Conservation (phyloP, 2,329 filamentous ascomycete species). For the Fusarium sulawesiense region DNA sequence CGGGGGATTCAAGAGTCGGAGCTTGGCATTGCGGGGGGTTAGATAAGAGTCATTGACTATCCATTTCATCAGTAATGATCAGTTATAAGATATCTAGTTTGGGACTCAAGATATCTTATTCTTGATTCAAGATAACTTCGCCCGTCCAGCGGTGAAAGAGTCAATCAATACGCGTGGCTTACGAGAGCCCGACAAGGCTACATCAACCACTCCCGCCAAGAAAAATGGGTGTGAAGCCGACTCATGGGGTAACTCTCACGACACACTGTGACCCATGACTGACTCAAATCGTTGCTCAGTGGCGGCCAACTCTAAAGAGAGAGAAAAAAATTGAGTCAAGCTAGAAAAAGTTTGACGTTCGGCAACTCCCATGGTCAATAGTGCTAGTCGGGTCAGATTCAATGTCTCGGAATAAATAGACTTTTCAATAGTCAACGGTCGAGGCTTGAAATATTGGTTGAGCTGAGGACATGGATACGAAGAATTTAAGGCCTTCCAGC, state of each 20-base stretch:
- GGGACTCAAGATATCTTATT: background rate
- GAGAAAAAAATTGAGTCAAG: background rate
- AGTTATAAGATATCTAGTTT: no score
- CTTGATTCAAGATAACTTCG: conserved; percentile 15
- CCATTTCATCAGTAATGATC: background rate
- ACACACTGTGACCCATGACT: conserved; percentile 35
- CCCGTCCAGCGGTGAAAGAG: conserved; percentile 5
- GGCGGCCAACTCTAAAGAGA: conserved; percentile 5
- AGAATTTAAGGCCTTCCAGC: background rate
- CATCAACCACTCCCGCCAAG: background rate
- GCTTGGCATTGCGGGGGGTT: conserved; percentile 25
- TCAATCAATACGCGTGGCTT: conserved; percentile 12
- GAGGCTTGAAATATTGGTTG: background rate
- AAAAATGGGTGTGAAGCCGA: background rate
- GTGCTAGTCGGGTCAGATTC: background rate
- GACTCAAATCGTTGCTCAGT: conserved; percentile 34
- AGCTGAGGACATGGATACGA: background rate
- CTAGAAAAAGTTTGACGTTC: background rate
- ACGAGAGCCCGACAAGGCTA: conserved; percentile 29
- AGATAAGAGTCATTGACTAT: conserved; percentile 10
- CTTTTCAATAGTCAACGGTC: conserved; percentile 19
- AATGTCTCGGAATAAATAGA: conserved; percentile 10
- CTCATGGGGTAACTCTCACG: background rate
- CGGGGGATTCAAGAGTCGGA: conserved; percentile 8
- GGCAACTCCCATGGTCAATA: background rate